Conservation (phyloP, 805 yeast genomes). For the Saturnispora bothae region DNA sequence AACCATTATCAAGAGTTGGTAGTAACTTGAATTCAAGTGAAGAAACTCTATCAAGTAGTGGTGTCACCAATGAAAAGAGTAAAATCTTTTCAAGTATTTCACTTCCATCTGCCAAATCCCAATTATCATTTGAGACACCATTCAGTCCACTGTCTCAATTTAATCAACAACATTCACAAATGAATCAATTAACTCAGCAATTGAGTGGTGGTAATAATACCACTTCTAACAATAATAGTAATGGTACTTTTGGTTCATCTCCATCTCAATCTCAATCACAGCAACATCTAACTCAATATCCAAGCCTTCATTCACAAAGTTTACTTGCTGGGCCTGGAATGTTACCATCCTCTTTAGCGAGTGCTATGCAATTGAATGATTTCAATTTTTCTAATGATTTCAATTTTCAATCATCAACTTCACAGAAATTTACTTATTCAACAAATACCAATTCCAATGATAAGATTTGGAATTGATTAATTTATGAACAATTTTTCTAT, state of each 20-base stretch:
- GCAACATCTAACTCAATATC: background rate
- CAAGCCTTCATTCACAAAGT: background rate
- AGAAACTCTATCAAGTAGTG: slow-evolving; percentile 1
- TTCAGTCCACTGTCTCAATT: background rate
- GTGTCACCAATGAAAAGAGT: background rate
- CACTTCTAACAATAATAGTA: background rate
- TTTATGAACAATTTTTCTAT: background rate
- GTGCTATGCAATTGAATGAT: slow-evolving; percentile 6
- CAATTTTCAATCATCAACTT: background rate
- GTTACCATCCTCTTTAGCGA: slow-evolving; percentile 4
- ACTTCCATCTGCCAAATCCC: background rate
- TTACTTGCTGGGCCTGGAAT: background rate
- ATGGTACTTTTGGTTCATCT: background rate
- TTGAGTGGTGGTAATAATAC: too few species aligned
- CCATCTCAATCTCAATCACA: background rate
- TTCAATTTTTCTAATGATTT: background rate
- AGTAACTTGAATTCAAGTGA: slow-evolving; percentile 1
- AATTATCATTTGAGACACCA: background rate
- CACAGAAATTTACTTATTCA: background rate
- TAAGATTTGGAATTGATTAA: slow-evolving; percentile 5
- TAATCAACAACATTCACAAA: background rate
- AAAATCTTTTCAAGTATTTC: slow-evolving; percentile 1
- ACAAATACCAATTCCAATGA: slow-evolving; percentile 5
- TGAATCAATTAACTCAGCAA: background rate
- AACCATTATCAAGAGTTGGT: background rate